Evolutionary conservation across 192 early-diverging fungal genomes (phyloP).

Genomic region (Backusella psychrophila): DNA sequence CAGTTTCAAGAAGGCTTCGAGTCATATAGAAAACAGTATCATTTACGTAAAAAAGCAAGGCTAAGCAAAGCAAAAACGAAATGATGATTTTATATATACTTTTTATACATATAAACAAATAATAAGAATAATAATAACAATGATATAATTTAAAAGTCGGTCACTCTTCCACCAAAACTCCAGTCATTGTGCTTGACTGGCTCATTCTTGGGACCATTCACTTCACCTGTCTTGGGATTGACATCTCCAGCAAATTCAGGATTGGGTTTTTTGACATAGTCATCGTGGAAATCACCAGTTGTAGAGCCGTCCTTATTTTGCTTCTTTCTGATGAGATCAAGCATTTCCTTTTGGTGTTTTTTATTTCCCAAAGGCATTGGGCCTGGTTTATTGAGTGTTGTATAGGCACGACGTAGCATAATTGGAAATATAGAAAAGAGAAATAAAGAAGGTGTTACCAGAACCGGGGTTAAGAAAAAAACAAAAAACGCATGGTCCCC

Average conservation of each 20-base stretch:
- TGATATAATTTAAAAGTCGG: conserved; percentile 47
- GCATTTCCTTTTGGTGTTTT: conserved; percentile 69
- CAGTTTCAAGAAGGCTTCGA: conserved; percentile 55
- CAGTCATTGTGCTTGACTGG: conserved; percentile 84
- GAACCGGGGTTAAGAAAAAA: conserved; percentile 35
- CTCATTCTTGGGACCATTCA: conserved; percentile 79
- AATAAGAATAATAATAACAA: neutral
- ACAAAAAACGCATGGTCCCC: conserved; percentile 67
- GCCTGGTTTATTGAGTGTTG: conserved; percentile 43
- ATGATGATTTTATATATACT: neutral
- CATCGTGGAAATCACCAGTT: conserved; percentile 41
- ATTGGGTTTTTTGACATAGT: conserved; percentile 42
- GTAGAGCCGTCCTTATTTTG: conserved; percentile 16
- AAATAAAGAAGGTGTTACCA: conserved; percentile 1
- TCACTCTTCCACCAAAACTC: conserved; percentile 63
- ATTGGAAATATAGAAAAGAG: neutral
- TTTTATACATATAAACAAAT: conserved; percentile 16
- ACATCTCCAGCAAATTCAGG: conserved; percentile 71
- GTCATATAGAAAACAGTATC: conserved; percentile 47
- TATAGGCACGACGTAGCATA: conserved; percentile 23
- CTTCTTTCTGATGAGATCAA: conserved; percentile 60
- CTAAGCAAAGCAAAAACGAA: conserved; percentile 26
- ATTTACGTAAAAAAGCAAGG: conserved; percentile 43
- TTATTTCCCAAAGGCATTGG: conserved; percentile 71
- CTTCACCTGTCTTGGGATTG: conserved; percentile 77